Evolutionary conservation across 2,329 filamentous ascomycete species (phyloP).

Genomic region (Penicillium sp.): DNA sequence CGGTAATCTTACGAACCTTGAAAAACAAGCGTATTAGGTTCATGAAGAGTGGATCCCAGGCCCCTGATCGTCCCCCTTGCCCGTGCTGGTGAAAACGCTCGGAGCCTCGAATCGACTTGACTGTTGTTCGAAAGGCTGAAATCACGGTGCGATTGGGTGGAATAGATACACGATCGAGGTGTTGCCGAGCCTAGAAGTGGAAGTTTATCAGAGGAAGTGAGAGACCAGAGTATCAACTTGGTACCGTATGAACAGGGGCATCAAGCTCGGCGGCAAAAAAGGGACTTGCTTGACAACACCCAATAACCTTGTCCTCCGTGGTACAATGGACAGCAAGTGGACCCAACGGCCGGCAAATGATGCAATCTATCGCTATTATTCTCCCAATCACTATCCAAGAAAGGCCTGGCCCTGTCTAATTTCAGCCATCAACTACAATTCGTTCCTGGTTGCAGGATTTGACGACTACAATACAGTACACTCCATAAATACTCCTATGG

Average conservation of each 20-base stretch:
- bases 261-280: not conserved
- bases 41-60: conserved; percentile 19
- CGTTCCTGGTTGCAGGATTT: not conserved
- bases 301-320: not conserved
- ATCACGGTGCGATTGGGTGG: not conserved
- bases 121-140: not conserved
- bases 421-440: not conserved
- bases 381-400: not conserved
- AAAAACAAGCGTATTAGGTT: conserved; percentile 17
- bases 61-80: conserved; percentile 27
- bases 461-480: not conserved
- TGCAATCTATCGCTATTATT: conserved; percentile 21
- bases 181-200: not conserved
- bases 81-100: conserved; percentile 4
- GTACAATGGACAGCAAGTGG: not conserved
- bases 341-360: conserved; percentile 11
- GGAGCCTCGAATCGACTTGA: conserved; percentile 1
- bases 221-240: not conserved
- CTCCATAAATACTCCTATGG: not conserved
- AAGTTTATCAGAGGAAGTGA: not conserved
- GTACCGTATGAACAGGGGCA: not conserved
- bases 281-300: not conserved
- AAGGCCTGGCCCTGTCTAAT: not conserved
- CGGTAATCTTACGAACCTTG: conserved; percentile 23
- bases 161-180: not conserved